Conservation (phyloP, 345 rosid species). For the Corchorus capsularis region DNA sequence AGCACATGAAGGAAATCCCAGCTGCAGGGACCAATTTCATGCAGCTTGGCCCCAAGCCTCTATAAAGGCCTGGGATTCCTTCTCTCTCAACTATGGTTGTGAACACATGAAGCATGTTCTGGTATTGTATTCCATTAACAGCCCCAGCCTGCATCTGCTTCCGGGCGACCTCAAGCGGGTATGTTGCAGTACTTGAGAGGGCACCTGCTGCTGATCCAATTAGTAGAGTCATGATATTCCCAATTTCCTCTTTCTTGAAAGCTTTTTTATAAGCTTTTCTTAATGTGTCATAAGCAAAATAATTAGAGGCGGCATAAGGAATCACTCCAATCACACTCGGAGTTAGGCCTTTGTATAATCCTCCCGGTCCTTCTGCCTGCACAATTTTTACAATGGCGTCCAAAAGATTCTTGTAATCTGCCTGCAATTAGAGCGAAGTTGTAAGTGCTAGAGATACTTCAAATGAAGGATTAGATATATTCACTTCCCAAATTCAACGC, state of each 20-base stretch:
- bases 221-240: slow-evolving; percentile 80
- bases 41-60: slow-evolving; percentile 92
- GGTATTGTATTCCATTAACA: slow-evolving; percentile 81
- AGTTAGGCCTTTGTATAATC: slow-evolving; percentile 87
- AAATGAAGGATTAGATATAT: neutral
- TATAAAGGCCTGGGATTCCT: slow-evolving; percentile 75
- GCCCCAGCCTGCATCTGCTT: slow-evolving; percentile 99
- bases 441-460: neutral
- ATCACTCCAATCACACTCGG: slow-evolving; percentile 93
- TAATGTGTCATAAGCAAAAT: slow-evolving; percentile 87
- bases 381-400: slow-evolving; percentile 78
- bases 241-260: slow-evolving; percentile 82
- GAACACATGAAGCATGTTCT: slow-evolving; percentile 75
- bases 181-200: slow-evolving; percentile 83
- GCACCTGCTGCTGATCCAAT: slow-evolving; percentile 94
- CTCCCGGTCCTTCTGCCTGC: slow-evolving; percentile 76
- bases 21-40: slow-evolving; percentile 97
- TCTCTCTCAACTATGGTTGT: slow-evolving; percentile 72
- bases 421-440: slow-evolving; percentile 45
- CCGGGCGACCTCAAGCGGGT: slow-evolving; percentile 94
- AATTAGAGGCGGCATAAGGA: slow-evolving; percentile 91
- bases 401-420: slow-evolving; percentile 69
- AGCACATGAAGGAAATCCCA: slow-evolving; percentile 98
- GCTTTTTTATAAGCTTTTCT: slow-evolving; percentile 64
- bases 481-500: neutral